Conservation (phyloP, 768 basidiomycete species). For the Boletus vermiculosoides region DNA sequence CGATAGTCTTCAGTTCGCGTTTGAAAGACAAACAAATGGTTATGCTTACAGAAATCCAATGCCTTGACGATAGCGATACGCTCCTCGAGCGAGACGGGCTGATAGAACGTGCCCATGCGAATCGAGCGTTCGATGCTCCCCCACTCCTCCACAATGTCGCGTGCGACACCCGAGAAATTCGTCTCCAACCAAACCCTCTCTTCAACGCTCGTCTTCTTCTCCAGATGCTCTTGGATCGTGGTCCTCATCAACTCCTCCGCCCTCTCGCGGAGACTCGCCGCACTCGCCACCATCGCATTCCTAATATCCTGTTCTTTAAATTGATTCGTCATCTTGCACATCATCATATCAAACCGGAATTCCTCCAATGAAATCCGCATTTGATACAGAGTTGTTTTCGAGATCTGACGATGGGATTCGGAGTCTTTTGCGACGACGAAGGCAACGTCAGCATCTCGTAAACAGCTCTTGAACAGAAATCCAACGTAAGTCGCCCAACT, state of each 20-base stretch:
- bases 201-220: slow-evolving; percentile 25
- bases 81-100: slow-evolving; percentile 53
- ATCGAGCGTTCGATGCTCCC: slow-evolving; percentile 39
- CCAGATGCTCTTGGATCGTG: slow-evolving; percentile 8
- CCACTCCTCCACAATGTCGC: slow-evolving; percentile 49
- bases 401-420: slow-evolving; percentile 52
- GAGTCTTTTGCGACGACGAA: slow-evolving; percentile 46
- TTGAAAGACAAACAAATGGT: background rate
- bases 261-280: slow-evolving; percentile 12
- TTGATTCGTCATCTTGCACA: slow-evolving; percentile 25
- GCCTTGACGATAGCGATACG: slow-evolving; percentile 48
- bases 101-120: slow-evolving; percentile 45
- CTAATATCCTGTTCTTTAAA: slow-evolving; percentile 20
- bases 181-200: slow-evolving; percentile 41
- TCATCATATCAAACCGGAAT: slow-evolving; percentile 48
- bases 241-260: slow-evolving; percentile 1
- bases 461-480: slow-evolving; percentile 49
- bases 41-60: slow-evolving; percentile 44
- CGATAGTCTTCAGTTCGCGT: background rate
- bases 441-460: slow-evolving; percentile 46
- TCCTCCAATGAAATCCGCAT: slow-evolving; percentile 49
- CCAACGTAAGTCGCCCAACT: slow-evolving; percentile 47
- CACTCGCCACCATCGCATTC: slow-evolving; percentile 20
- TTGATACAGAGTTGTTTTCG: slow-evolving; percentile 41
- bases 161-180: slow-evolving; percentile 41